A percentile compares a stretch with the other conserved stretches of the same genome.
Conservation (phyloP, 2,329 filamentous ascomycete genomes). For the Fusarium sp. region DNA sequence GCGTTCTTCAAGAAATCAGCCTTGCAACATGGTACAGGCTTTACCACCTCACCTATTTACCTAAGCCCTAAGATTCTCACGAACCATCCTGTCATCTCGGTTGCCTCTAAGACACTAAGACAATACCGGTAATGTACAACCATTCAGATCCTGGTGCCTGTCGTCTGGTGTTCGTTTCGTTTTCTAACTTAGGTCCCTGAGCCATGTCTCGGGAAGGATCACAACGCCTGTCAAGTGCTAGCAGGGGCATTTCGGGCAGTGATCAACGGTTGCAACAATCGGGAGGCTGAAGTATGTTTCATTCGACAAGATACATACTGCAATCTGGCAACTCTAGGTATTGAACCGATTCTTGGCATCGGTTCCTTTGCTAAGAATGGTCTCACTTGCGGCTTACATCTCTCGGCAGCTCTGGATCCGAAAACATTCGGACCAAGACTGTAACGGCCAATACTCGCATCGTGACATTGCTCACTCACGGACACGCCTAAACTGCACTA, state of each 20-base stretch:
- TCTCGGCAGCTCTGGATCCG: constrained; percentile 21
- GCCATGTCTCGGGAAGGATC: constrained; percentile 44
- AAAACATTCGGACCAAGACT: constrained; percentile 10
- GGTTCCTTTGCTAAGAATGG: constrained; percentile 28
- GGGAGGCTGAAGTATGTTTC: constrained; percentile 1
- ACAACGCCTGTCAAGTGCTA: constrained; percentile 4
- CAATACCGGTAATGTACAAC: constrained; percentile 7
- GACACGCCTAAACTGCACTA: neutral
- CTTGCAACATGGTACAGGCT: constrained; percentile 34
- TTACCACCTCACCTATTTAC: constrained; percentile 8
- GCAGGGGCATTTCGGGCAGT: constrained; percentile 8
- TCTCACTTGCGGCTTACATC: constrained; percentile 17
- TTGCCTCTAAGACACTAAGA: constrained; percentile 35
- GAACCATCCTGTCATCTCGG: constrained; percentile 36
- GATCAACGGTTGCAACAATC: constrained; percentile 30
- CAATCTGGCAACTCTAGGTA: constrained; percentile 15
- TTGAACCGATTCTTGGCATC: constrained; percentile 10
- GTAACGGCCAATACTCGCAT: constrained; percentile 6
- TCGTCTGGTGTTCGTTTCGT: constrained; percentile 14
- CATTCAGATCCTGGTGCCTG: constrained; percentile 23
- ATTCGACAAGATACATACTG: constrained; percentile 30
- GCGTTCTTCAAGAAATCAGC: constrained; percentile 43
- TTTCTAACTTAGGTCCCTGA: constrained; percentile 14
- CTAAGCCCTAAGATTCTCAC: constrained; percentile 12
- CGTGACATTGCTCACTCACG: constrained; percentile 14